phyloP scores from a whole-genome alignment of 177 flowering plant genomes.

The Telopea speciosissima region DNA sequence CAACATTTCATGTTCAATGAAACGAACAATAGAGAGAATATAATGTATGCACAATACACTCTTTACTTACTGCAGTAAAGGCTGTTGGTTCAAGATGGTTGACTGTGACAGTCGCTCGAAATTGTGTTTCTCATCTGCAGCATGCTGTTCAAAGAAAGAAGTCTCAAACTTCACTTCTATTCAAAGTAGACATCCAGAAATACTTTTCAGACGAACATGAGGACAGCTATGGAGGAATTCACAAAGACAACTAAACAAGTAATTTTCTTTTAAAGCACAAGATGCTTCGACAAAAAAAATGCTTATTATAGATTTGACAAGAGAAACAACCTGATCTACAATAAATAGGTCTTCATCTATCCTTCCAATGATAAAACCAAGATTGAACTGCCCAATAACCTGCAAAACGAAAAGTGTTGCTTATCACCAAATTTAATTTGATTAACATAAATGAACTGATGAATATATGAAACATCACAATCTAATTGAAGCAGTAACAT shows the following conservation, averaged over 20 bases:
- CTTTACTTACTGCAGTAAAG: slow-evolving; percentile 57
- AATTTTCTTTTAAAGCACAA: not conserved
- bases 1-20: not conserved
- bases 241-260: not conserved
- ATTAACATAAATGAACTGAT: not conserved
- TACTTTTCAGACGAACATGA: not conserved
- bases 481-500: not conserved
- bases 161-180: not conserved
- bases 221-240: not conserved
- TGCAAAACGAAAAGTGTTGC: slow-evolving; percentile 22
- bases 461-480: not conserved
- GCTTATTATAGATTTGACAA: not conserved
- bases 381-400: slow-evolving; percentile 98
- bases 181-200: not conserved
- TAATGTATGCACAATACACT: not conserved
- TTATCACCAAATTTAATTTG: slow-evolving; percentile 3
- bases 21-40: not conserved
- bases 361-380: slow-evolving; percentile 91
- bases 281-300: not conserved
- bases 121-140: slow-evolving; percentile 99
- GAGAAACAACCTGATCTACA: slow-evolving; percentile 73
- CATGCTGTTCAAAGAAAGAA: slow-evolving; percentile 62
- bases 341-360: slow-evolving; percentile 82
- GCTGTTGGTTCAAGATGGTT: slow-evolving; percentile 86
- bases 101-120: slow-evolving; percentile 76